Conservation (phyloP, 495 filamentous ascomycete genomes). For the Annulohypoxylon stygium region DNA sequence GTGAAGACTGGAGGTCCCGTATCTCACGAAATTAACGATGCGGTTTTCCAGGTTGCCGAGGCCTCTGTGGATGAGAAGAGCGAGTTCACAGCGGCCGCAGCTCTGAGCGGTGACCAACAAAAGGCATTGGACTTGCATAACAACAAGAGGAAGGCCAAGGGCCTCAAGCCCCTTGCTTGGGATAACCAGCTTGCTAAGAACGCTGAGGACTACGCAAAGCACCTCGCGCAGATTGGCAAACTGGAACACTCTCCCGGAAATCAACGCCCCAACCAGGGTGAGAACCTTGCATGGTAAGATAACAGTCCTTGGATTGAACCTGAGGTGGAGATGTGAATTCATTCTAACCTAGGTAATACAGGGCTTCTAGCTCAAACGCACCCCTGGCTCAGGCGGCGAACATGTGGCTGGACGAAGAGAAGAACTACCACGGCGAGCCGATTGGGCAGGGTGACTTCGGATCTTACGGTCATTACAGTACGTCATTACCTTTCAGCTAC, state of each 20-base stretch:
- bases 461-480: constrained; percentile 56
- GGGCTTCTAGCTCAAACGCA: constrained; percentile 35
- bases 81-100: constrained; percentile 29
- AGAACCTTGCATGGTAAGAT: constrained; percentile 57
- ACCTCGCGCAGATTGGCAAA: constrained; percentile 48
- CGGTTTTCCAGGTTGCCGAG: constrained; percentile 3
- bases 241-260: constrained; percentile 53
- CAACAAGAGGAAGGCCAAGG: constrained; percentile 47
- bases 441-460: constrained; percentile 55
- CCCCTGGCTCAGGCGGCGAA: constrained; percentile 38
- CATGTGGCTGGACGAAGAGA: constrained; percentile 54
- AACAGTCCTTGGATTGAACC: background rate
- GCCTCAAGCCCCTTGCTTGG: constrained; percentile 50
- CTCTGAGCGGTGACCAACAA: constrained; percentile 42
- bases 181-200: constrained; percentile 51
- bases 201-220: constrained; percentile 51
- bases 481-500: constrained; percentile 12
- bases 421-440: constrained; percentile 55
- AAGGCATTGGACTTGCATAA: constrained; percentile 52
- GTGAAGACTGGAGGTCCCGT: constrained; percentile 16
- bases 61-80: constrained; percentile 6
- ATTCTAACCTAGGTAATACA: constrained; percentile 10
- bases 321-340: background rate
- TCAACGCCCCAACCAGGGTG: constrained; percentile 53
- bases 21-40: constrained; percentile 22